Conservation (phyloP, 2,329 filamentous ascomycete species). For the Venturia carpophila region DNA sequence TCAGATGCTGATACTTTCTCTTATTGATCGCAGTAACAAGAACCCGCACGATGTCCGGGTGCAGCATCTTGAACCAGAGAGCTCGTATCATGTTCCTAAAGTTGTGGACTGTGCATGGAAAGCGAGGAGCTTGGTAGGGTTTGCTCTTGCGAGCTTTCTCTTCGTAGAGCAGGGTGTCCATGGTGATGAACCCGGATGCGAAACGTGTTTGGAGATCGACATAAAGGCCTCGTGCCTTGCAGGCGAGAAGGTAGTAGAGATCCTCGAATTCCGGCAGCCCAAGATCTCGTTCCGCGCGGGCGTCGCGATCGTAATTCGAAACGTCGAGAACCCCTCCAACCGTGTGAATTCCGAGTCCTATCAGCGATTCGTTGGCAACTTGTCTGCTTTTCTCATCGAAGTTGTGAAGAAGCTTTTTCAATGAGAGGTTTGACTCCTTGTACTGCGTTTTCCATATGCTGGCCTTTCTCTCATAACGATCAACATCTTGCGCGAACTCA, state of each 20-base stretch:
- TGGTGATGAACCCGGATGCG: conserved; percentile 9
- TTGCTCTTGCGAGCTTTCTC: conserved; percentile 2
- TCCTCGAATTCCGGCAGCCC: conserved; percentile 16
- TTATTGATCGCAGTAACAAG: conserved; percentile 13
- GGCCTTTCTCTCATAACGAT: conserved; percentile 14
- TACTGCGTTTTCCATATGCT: conserved; percentile 11
- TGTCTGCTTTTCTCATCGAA: conserved; percentile 6
- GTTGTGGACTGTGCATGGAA: conserved; percentile 15
- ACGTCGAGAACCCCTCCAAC: neutral
- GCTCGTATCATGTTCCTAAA: conserved; percentile 14
- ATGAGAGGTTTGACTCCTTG: neutral
- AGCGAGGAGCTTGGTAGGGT: neutral
- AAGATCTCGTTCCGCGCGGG: conserved; percentile 8
- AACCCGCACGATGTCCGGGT: neutral
- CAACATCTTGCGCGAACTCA: conserved; percentile 4
- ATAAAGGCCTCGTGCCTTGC: conserved; percentile 15
- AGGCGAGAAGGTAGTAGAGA: conserved; percentile 17
- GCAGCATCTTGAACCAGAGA: conserved; percentile 14
- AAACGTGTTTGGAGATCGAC: conserved; percentile 12
- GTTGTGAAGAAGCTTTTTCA: conserved; percentile 9
- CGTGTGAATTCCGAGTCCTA: neutral
- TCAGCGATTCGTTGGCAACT: neutral
- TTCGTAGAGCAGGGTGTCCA: conserved; percentile 8
- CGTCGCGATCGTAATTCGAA: neutral
- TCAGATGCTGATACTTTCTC: conserved; percentile 15